Base-by-base conservation (phyloP, 2,329 filamentous ascomycete species). In the Trichophyton rubrum region DNA sequence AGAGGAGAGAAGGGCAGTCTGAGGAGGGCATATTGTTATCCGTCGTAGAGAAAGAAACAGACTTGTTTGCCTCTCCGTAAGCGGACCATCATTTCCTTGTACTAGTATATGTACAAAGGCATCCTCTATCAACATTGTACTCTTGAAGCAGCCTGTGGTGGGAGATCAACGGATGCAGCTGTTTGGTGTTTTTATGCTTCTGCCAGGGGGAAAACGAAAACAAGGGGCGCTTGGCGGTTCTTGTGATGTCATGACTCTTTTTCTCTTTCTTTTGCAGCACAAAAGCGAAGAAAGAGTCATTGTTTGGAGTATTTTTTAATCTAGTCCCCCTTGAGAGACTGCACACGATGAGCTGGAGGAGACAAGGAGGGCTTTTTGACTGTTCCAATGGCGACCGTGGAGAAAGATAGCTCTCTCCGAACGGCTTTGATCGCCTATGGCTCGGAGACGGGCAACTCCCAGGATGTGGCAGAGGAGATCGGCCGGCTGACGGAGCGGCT, bases 371-470 rank as follows among this genome's bases (percentile, higher is more conserved):
- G 9, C 5, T 11, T 9, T 41, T 53, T 6, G 9, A 41, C 17
- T 15, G 11, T 15, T 35, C 17, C 45, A 45, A 62, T 62, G 58
- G 59, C 62, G 38, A 55, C 40, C 40, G 45, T 17, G 41, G 51
- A 59, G 33, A 24, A 55, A 57, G 51, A 61, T 40, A 11, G 30
- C 17, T 24, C 22, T 33, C 58, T 57, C 58, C 61, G 59, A 60
- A 62, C 65, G 64, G 83, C 81, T 58, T 82, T 95, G 66, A 80
- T 99, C 61, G 80, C 95, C 38, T 99, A 96, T 75, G 93, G 90
- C 60, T 95, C 92, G 43, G 93, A 99, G 77, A 97, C 91, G 22
- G 93, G 93, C 61, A 96, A 93, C 70, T 87, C 90, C 60, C 89
- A 96, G 73, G 92, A 97, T 74, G 83, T 92, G 64, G 92, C 93